These are phyloP conservation scores for Penicillium sp. DNA, from an alignment of 2,329 filamentous ascomycete genomes.

Conservation along the genomic window DNA sequence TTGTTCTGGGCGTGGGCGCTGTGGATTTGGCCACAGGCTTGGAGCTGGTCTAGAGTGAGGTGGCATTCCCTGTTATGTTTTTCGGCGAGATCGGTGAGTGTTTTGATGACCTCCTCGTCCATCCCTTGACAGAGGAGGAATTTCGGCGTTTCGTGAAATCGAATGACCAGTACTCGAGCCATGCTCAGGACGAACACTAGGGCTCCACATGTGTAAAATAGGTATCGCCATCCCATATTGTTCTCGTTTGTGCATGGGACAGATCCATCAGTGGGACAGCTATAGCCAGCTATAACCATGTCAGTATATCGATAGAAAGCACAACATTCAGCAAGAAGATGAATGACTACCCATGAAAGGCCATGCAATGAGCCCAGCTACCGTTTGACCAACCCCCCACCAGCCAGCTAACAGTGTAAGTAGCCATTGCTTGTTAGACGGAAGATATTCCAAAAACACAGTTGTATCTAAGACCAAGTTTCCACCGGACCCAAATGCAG, in stretches of 20 bases:
- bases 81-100: slow-evolving; percentile 17
- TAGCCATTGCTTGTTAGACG: slow-evolving; percentile 23
- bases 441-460: slow-evolving; percentile 21
- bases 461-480: slow-evolving; percentile 23
- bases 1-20: slow-evolving; percentile 37
- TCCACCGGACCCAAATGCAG: slow-evolving; percentile 21
- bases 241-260: slow-evolving; percentile 19
- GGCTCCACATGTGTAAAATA: slow-evolving; percentile 18
- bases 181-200: slow-evolving; percentile 19
- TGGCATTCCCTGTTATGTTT: slow-evolving; percentile 58
- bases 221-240: slow-evolving; percentile 24
- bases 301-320: background rate
- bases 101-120: slow-evolving; percentile 18
- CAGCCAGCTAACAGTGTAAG: slow-evolving; percentile 20
- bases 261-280: slow-evolving; percentile 16
- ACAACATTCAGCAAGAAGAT: background rate
- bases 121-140: slow-evolving; percentile 20
- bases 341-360: slow-evolving; percentile 15
- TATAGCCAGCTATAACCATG: slow-evolving; percentile 11
- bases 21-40: slow-evolving; percentile 48
- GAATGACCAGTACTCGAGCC: slow-evolving; percentile 19
- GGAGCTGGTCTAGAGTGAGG: slow-evolving; percentile 54
- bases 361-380: slow-evolving; percentile 22
- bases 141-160: slow-evolving; percentile 21
- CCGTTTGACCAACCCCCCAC: slow-evolving; percentile 23